Conservation (phyloP, 73 alveolate species). For the Paramecium bursaria region DNA sequence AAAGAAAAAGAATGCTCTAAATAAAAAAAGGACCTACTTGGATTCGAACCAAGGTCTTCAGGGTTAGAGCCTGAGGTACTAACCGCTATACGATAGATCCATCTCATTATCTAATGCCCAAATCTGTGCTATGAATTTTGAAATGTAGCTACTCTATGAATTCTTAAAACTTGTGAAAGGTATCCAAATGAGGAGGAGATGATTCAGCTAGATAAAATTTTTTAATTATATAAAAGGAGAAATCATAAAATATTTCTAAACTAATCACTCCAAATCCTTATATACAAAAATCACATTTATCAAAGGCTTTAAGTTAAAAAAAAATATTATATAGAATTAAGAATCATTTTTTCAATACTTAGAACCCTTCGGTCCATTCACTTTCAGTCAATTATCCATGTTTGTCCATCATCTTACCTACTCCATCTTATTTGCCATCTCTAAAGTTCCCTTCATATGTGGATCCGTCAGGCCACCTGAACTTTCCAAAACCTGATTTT, state of each 20-base stretch:
- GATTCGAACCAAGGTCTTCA: slow-evolving; percentile 65
- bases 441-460: slow-evolving; percentile 80
- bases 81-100: slow-evolving; percentile 61
- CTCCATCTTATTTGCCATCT: not conserved
- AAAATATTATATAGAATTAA: no score
- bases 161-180: no score
- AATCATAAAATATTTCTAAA: no score
- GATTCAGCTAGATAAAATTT: no score
- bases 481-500: slow-evolving; percentile 78
- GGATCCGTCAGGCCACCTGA: slow-evolving; percentile 82
- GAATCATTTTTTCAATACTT: not conserved
- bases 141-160: no score
- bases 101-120: no score
- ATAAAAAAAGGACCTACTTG: slow-evolving; percentile 60
- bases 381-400: not conserved
- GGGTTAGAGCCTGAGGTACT: slow-evolving; percentile 61
- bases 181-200: no score
- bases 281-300: not conserved
- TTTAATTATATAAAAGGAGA: no score
- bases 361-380: not conserved
- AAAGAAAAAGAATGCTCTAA: no score
- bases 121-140: no score
- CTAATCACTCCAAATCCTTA: not conserved
- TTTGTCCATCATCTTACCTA: not conserved
- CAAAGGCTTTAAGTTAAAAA: not conserved